phyloP scores from a whole-genome alignment of 208 protist genomes.

The Crithidia bombi region DNA sequence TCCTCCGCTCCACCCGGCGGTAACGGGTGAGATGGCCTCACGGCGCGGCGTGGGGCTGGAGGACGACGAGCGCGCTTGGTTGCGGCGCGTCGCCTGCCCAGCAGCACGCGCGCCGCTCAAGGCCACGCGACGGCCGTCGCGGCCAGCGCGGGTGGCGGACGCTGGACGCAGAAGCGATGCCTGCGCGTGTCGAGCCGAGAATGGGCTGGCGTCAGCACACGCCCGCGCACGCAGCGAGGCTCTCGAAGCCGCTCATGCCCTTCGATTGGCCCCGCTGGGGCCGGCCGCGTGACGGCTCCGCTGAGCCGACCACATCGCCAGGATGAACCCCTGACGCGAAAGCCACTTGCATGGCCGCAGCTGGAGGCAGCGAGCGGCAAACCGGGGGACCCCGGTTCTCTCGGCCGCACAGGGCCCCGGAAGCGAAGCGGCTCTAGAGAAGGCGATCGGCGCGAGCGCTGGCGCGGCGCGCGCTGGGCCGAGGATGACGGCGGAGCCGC shows the following conservation, averaged over 20 bases:
- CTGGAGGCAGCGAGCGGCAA: conserved; percentile 43
- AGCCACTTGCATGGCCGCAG: conserved; percentile 36
- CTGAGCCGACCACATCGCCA: too few species aligned
- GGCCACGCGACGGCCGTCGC: conserved; percentile 1
- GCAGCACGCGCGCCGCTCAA: conserved; percentile 3
- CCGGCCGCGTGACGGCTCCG: background rate
- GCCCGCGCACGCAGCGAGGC: conserved; percentile 32
- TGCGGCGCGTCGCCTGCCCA: background rate
- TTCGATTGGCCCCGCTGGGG: background rate
- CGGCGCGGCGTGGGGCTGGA: background rate
- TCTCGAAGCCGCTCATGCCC: background rate
- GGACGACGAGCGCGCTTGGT: background rate
- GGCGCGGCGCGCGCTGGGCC: conserved; percentile 34
- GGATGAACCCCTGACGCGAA: conserved; percentile 35
- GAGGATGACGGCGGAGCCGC: conserved; percentile 35
- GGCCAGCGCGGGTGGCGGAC: conserved; percentile 15
- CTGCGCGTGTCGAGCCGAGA: conserved; percentile 8
- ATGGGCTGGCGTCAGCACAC: conserved; percentile 16
- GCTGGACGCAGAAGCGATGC: background rate
- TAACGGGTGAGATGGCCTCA: conserved; percentile 6
- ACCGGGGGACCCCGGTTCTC: too few species aligned
- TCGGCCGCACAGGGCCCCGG: conserved; percentile 21
- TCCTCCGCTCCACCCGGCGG: conserved; percentile 19
- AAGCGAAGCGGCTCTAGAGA: conserved; percentile 49
- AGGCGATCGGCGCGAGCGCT: conserved; percentile 46